Percentiles rank a stretch among this genome's conserved stretches.
These are phyloP conservation scores for Aspergillus funiculosus DNA, from an alignment of 495 filamentous ascomycete genomes.

Conservation along the genomic window DNA sequence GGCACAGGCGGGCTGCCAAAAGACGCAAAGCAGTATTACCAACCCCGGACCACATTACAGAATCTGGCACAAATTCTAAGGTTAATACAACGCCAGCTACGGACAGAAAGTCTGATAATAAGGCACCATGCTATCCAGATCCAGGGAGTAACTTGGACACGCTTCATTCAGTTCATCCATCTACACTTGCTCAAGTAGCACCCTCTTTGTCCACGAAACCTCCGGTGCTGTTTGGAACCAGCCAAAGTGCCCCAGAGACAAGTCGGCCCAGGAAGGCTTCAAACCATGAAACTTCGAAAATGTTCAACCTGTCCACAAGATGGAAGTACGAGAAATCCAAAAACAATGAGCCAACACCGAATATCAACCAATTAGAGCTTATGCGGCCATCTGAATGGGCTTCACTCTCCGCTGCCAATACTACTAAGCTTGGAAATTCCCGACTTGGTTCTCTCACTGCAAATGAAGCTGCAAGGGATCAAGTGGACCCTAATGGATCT, in stretches of 20 bases:
- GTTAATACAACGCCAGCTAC: background rate
- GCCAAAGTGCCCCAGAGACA: background rate
- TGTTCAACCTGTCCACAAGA: constrained; percentile 20
- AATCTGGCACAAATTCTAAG: background rate
- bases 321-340: constrained; percentile 36
- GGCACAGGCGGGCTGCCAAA: constrained; percentile 44
- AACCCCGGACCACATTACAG: background rate
- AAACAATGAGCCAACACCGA: constrained; percentile 39
- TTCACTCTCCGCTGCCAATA: constrained; percentile 7
- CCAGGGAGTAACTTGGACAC: background rate
- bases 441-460: background rate
- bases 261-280: constrained; percentile 11
- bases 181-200: background rate
- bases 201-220: background rate
- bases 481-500: background rate
- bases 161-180: background rate
- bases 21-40: constrained; percentile 28
- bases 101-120: background rate
- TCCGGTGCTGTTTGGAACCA: constrained; percentile 12
- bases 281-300: constrained; percentile 10
- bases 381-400: constrained; percentile 32
- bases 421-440: background rate
- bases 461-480: background rate
- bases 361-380: constrained; percentile 38
- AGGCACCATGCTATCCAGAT: background rate